These are phyloP conservation scores for Pseudogymnoascus sp. DNA, from an alignment of 2,329 filamentous ascomycete species.

Conservation along the genomic window DNA sequence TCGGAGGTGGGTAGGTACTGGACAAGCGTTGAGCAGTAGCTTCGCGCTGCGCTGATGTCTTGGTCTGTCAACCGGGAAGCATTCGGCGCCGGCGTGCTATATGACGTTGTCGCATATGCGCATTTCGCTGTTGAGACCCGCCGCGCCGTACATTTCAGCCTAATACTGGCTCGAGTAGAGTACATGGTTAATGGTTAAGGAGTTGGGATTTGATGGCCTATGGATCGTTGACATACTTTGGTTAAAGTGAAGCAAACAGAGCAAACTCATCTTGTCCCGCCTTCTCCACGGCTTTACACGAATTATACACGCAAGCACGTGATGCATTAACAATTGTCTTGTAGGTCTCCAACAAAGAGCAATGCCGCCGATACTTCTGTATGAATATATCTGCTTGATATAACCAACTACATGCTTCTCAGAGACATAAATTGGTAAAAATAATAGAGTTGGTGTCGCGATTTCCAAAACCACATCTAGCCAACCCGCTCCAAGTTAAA, in stretches of 20 bases:
- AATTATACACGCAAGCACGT: slow-evolving; percentile 1
- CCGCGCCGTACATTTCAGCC: slow-evolving; percentile 18
- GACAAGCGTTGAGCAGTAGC: slow-evolving; percentile 30
- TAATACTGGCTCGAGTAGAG: slow-evolving; percentile 20
- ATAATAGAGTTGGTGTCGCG: neutral
- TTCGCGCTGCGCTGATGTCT: slow-evolving; percentile 28
- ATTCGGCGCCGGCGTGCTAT: slow-evolving; percentile 26
- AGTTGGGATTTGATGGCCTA: neutral
- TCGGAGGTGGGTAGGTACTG: slow-evolving; percentile 21
- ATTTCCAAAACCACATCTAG: neutral
- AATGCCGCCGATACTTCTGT: neutral
- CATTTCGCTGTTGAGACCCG: slow-evolving; percentile 15
- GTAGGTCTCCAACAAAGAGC: neutral
- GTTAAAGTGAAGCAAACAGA: neutral
- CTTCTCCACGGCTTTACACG: neutral
- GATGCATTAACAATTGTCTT: neutral
- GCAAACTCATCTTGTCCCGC: neutral
- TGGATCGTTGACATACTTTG: neutral
- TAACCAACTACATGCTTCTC: neutral
- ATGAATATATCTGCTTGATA: neutral
- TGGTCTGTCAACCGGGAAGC: slow-evolving; percentile 26
- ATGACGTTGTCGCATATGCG: slow-evolving; percentile 27
- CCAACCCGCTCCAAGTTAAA: neutral
- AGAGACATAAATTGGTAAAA: neutral
- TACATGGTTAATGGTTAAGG: slow-evolving; percentile 19